phyloP scores from a whole-genome alignment of 2,329 filamentous ascomycete genomes.

The Bipolaris victoriae region DNA sequence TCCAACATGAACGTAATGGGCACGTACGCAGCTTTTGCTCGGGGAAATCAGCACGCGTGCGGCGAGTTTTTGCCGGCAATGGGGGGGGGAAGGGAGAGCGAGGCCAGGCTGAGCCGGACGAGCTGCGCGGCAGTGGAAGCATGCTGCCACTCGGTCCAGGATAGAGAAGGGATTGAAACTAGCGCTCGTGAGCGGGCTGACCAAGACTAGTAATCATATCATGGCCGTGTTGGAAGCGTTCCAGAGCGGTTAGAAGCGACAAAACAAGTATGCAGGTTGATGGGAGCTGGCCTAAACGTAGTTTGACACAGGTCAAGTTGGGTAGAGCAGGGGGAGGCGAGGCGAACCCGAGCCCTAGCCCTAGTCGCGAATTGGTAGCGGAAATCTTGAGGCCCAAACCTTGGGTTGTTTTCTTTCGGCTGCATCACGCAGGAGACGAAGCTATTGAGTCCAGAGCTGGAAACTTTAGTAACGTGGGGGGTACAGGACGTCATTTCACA shows the following conservation, averaged over 20 bases:
- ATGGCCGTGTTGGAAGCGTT: slow-evolving; percentile 21
- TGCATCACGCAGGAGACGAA: slow-evolving; percentile 41
- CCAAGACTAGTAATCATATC: slow-evolving; percentile 22
- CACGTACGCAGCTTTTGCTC: slow-evolving; percentile 18
- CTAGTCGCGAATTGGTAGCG: slow-evolving; percentile 22
- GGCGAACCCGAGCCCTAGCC: slow-evolving; percentile 13
- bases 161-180: slow-evolving; percentile 10
- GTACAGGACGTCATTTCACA: slow-evolving; percentile 30
- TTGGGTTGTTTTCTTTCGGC: slow-evolving; percentile 11
- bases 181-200: slow-evolving; percentile 11
- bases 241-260: slow-evolving; percentile 34
- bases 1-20: slow-evolving; percentile 11
- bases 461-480: slow-evolving; percentile 37
- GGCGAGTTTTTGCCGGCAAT: slow-evolving; percentile 8
- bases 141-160: slow-evolving; percentile 6
- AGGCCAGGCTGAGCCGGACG: slow-evolving; percentile 15
- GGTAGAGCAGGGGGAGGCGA: slow-evolving; percentile 44
- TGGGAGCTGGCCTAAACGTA: slow-evolving; percentile 38
- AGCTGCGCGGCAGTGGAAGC: slow-evolving; percentile 13
- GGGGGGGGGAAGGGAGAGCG: slow-evolving; percentile 24
- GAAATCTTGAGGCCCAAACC: slow-evolving; percentile 17
- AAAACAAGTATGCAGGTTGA: slow-evolving; percentile 17
- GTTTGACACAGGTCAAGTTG: slow-evolving; percentile 36
- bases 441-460: slow-evolving; percentile 29
- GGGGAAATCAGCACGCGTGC: slow-evolving; percentile 16